Conservation (phyloP, 495 filamentous ascomycete species). For the Glutinoglossum americanum region DNA sequence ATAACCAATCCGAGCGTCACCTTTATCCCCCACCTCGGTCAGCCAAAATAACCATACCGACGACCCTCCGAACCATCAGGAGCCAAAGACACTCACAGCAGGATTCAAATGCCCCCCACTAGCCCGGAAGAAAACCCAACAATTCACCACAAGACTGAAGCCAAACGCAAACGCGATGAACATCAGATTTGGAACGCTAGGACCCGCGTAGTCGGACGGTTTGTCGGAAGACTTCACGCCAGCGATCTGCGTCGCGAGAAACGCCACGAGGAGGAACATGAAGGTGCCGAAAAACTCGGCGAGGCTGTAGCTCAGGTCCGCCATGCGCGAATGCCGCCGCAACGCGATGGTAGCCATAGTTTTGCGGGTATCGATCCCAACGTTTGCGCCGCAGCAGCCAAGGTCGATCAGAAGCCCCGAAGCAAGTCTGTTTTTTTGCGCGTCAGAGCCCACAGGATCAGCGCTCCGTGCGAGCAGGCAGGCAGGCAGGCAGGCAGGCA, state of each 20-base stretch:
- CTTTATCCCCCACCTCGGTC: slow-evolving; percentile 1
- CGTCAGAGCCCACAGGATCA: too few species aligned
- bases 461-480: too few species aligned
- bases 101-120: slow-evolving; percentile 71
- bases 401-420: too few species aligned
- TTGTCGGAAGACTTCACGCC: slow-evolving; percentile 19
- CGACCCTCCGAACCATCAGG: neutral
- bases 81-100: slow-evolving; percentile 26
- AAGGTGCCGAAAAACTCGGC: slow-evolving; percentile 68
- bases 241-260: slow-evolving; percentile 55
- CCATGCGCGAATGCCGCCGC: too few species aligned
- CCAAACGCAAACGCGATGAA: slow-evolving; percentile 57
- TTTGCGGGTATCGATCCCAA: too few species aligned
- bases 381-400: too few species aligned
- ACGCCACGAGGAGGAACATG: slow-evolving; percentile 65
- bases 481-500: too few species aligned
- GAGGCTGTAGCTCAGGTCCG: slow-evolving; percentile 36
- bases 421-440: too few species aligned
- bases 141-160: slow-evolving; percentile 55
- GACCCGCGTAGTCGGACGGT: slow-evolving; percentile 4
- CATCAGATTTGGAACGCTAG: slow-evolving; percentile 23
- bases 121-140: slow-evolving; percentile 70
- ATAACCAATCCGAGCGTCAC: slow-evolving; percentile 34
- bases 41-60: neutral
- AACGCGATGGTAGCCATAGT: too few species aligned